Percentiles rank a stretch among this genome's conserved stretches.
Evolutionary conservation across 495 filamentous ascomycete genomes (phyloP).

Genomic region (Penicillium bovifimosum): DNA sequence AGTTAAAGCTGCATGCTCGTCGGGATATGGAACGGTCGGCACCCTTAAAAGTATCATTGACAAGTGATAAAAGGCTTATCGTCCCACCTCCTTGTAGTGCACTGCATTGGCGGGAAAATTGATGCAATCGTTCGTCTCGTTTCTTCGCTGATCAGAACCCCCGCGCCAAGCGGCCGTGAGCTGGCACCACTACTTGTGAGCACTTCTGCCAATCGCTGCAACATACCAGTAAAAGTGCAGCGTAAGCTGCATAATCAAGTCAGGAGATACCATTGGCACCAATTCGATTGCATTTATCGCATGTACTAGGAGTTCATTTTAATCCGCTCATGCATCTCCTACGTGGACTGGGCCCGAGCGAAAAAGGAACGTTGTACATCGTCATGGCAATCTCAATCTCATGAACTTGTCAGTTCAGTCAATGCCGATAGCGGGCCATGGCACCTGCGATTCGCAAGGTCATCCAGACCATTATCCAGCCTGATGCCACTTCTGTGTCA

Average conservation of each 20-base stretch:
- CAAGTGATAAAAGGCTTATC: neutral
- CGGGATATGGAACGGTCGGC: neutral
- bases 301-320: neutral
- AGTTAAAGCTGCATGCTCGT: neutral
- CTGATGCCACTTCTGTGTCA: neutral
- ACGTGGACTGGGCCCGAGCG: neutral
- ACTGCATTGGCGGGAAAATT: neutral
- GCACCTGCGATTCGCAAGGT: conserved; percentile 3
- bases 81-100: neutral
- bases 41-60: neutral
- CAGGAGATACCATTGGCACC: neutral
- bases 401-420: neutral
- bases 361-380: neutral
- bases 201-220: neutral
- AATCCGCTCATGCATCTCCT: neutral
- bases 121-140: neutral
- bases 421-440: neutral
- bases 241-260: conserved; percentile 5
- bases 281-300: neutral
- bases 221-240: neutral
- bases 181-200: neutral
- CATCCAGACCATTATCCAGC: neutral
- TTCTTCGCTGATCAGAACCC: neutral
- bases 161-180: neutral
- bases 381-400: neutral